Evolutionary conservation across 495 filamentous ascomycete species (phyloP).

Genomic region (Annulohypoxylon bovei): DNA sequence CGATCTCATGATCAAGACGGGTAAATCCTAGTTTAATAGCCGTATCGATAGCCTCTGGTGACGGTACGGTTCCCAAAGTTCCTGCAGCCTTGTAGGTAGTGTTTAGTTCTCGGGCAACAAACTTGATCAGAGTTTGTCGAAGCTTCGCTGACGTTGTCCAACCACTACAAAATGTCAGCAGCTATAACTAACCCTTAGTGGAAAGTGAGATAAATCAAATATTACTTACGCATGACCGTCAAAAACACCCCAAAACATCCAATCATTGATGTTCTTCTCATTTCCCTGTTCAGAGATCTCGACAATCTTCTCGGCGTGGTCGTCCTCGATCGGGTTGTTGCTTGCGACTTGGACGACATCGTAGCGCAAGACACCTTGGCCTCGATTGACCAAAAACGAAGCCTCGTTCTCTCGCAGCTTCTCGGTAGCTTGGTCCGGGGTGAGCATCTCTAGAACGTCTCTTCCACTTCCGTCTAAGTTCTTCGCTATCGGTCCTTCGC

Average conservation of each 20-base stretch:
- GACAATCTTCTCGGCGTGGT: conserved; percentile 96
- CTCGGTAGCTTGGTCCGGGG: conserved; percentile 90
- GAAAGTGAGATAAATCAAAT: background rate
- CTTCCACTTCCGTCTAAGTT: conserved; percentile 80
- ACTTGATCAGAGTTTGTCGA: conserved; percentile 88
- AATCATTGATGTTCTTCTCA: conserved; percentile 71
- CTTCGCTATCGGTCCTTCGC: conserved; percentile 85
- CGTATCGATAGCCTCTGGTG: conserved; percentile 80
- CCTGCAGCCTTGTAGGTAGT: conserved; percentile 84
- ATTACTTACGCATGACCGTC: conserved; percentile 87
- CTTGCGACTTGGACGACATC: conserved; percentile 94
- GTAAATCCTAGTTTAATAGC: conserved; percentile 95
- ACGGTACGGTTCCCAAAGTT: conserved; percentile 61
- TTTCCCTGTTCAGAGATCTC: conserved; percentile 69
- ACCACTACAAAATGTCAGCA: conserved; percentile 66
- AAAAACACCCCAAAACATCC: conserved; percentile 99
- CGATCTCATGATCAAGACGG: conserved; percentile 90
- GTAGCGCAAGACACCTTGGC: conserved; percentile 91
- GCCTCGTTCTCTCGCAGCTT: conserved; percentile 90
- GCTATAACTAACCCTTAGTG: background rate
- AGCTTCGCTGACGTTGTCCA: conserved; percentile 99
- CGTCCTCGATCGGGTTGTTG: conserved; percentile 98
- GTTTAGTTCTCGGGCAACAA: conserved; percentile 94
- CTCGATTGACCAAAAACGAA: conserved; percentile 89
- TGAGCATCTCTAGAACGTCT: conserved; percentile 92